Base-by-base conservation (phyloP, 2,329 filamentous ascomycete species). In the Alternaria sp. region DNA sequence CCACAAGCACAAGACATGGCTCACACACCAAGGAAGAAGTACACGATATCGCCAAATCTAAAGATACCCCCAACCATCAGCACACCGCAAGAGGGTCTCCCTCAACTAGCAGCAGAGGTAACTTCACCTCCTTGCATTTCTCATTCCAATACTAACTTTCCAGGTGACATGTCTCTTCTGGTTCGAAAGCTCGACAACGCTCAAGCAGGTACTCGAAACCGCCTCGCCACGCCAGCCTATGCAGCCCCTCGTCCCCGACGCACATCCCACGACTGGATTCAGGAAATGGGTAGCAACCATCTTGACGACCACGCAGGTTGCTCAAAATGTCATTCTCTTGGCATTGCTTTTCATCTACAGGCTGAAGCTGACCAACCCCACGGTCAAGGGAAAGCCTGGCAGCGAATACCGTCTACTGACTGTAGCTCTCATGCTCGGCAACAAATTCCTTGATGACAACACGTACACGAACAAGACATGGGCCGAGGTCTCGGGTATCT, bases 401-500 rank as follows among this genome's bases (percentile, higher is more conserved):
- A 99, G 95, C 76, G 95, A 98, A 76, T 98, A 95, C 73, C 85
- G 95, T 17, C 82, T 99, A 24, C 83, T 98, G 71, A 98, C 95
- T 0, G 93, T 98, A 48, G 95, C 95, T 24, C 81, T 99, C 66
- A 99, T 99, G 95, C 83, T 99, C 59, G 94, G 93, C 61, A 99
- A 99, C 78, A 99, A 99, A 81, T 99, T 98, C 75, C 81, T 99
- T 70, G 95, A 99, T 74, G 95, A 99, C 78, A 99, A 98, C 77
- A 98, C 95, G 0, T 99, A 99, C 79, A 98, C 95, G 36, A 99
- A 99, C 82, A 97, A 98, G 82, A 99, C 95, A 0, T 99, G 95
- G 95, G 95, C 94, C 2, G 95, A 99, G 71, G 95, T 99, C 10
- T 98, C 95, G 0, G 91, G 91, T 42, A 97, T 99, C 61, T 88